Percentiles rank a stretch among this genome's conserved stretches.
phyloP scores from a whole-genome alignment of 805 yeast genomes.

The Candida cerambycidarum region DNA sequence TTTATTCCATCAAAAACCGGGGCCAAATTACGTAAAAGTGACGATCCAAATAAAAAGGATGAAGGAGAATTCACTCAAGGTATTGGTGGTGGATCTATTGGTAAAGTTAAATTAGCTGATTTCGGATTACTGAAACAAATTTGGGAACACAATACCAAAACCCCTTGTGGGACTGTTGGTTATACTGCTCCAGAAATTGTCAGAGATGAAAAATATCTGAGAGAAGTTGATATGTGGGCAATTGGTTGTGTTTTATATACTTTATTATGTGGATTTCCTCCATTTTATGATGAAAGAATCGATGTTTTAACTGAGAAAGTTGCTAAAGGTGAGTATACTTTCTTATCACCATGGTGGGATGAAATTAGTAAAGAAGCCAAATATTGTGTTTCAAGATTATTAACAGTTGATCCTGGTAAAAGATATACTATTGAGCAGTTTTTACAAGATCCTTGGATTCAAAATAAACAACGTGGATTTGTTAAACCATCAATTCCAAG shows the following conservation, averaged over 20 bases:
- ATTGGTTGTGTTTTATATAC: conserved; percentile 95
- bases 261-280: conserved; percentile 94
- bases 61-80: conserved; percentile 84
- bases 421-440: conserved; percentile 74
- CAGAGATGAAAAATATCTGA: conserved; percentile 86
- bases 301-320: conserved; percentile 75
- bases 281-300: conserved; percentile 84
- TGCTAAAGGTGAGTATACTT: conserved; percentile 75
- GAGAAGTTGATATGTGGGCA: conserved; percentile 98
- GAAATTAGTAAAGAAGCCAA: conserved; percentile 71
- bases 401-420: conserved; percentile 68
- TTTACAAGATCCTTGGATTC: conserved; percentile 75
- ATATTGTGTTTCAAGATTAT: conserved; percentile 60
- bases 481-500: conserved; percentile 10
- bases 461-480: conserved; percentile 14
- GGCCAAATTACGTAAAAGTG: conserved; percentile 54
- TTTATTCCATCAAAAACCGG: conserved; percentile 41
- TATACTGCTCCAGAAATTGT: conserved; percentile 99
- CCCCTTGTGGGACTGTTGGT: conserved; percentile 99
- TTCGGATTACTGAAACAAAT: conserved; percentile 92
- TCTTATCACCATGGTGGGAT: conserved; percentile 87
- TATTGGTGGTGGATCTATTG: conserved; percentile 92
- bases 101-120: conserved; percentile 87
- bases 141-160: conserved; percentile 84
- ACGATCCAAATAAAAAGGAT: conserved; percentile 72